Conservation (phyloP, 73 alveolate genomes). For the Uronychia setigera region DNA sequence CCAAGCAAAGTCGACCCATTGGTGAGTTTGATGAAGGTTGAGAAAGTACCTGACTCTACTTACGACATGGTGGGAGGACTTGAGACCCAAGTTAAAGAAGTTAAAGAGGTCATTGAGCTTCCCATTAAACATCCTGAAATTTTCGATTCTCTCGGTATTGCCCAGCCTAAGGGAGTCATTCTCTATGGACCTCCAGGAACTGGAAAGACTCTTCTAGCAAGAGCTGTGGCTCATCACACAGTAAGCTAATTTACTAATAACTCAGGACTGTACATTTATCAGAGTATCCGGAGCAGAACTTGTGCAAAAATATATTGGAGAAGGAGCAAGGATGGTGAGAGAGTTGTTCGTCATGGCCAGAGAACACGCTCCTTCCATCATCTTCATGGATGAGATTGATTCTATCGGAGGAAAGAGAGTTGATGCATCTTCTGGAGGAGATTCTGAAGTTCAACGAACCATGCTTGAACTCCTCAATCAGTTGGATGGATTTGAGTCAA, state of each 20-base stretch:
- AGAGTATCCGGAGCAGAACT: conserved; percentile 99
- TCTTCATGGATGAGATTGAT: conserved; percentile 99
- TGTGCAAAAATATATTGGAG: conserved; percentile 99
- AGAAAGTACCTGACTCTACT: conserved; percentile 99
- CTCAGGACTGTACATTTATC: conserved; percentile 87
- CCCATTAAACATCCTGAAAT: conserved; percentile 99
- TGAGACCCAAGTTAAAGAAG: conserved; percentile 86
- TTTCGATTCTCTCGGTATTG: conserved; percentile 97
- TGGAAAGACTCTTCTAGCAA: conserved; percentile 99
- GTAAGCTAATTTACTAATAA: not conserved
- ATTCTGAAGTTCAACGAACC: conserved; percentile 99
- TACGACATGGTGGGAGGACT: conserved; percentile 95
- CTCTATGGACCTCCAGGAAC: conserved; percentile 99
- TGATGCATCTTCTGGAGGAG: conserved; percentile 97
- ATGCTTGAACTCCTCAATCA: conserved; percentile 99
- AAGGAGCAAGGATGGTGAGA: conserved; percentile 98
- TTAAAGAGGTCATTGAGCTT: conserved; percentile 97
- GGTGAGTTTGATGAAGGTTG: conserved; percentile 98
- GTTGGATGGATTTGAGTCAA: conserved; percentile 99
- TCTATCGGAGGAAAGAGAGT: conserved; percentile 98
- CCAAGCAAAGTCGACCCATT: conserved; percentile 99
- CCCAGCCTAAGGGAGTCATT: conserved; percentile 99
- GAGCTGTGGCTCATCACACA: conserved; percentile 99
- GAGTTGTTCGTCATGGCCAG: conserved; percentile 99
- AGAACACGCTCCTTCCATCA: conserved; percentile 99